A percentile compares a stretch with the other conserved stretches of the same genome.
Conservation (phyloP, 257 asterid genomes). For the Mitragyna speciosa region DNA sequence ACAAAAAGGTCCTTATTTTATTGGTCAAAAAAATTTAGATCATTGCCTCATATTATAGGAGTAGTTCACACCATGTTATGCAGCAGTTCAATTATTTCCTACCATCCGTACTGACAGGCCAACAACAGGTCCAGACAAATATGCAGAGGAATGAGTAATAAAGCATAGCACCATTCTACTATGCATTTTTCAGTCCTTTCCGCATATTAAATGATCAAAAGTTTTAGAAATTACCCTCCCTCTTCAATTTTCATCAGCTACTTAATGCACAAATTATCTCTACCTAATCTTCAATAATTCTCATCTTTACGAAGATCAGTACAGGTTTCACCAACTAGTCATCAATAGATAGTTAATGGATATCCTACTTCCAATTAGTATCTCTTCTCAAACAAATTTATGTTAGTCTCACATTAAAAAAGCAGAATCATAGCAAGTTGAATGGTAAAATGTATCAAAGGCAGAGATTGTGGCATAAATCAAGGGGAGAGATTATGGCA, state of each 20-base stretch:
- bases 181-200: background rate
- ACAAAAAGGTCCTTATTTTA: background rate
- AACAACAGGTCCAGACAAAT: background rate
- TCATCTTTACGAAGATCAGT: background rate
- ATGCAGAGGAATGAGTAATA: background rate
- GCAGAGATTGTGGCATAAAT: too few relatives aligned
- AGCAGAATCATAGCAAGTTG: background rate
- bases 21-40: too few relatives aligned
- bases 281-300: too few relatives aligned
- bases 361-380: background rate
- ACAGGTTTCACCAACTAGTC: background rate
- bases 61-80: background rate
- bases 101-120: background rate
- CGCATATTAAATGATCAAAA: background rate
- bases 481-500: too few relatives aligned
- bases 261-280: background rate
- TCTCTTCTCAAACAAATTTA: background rate
- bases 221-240: background rate
- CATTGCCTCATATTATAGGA: background rate
- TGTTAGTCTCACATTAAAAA: background rate
- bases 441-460: background rate
- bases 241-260: background rate
- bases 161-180: background rate
- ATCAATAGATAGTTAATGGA: background rate
- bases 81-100: background rate